Evolutionary conservation across 1,284 basidiomycete species (phyloP), one percentile per base, ranked within the genome.

Genomic region (Trichosporon sp.): DNA sequence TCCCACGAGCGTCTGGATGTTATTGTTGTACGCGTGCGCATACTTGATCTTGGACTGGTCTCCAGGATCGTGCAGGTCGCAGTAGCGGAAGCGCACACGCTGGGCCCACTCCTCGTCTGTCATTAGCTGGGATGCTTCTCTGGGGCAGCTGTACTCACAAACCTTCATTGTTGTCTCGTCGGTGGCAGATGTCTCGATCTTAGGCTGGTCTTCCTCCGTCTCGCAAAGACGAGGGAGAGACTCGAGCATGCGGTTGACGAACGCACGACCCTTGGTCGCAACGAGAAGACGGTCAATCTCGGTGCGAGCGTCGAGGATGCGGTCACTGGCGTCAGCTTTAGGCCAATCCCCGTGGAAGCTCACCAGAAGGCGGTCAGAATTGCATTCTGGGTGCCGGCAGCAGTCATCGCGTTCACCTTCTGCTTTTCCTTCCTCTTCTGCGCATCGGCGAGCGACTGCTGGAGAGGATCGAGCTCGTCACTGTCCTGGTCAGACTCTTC

Each of bases 251-350:
- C 92, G 88, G 66, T 91, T 86, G 38, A 95, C 88, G 79, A 95
- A 96, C 6, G 87, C 88, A 71, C 90, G 88, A 56, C 94, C 93
- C 82, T 96, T 96, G 37, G 91, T 93, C 73, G 95, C 92, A 67
- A 88, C 87, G 68, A 96, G 85, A 26, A 92, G 92, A 51, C 90
- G 87, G 83, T 96, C 94, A 79, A 96, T 95, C 3, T 90, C 91
- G 68, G 87, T 87, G 2, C 91, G 90, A 6, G 92, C 92, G 48
- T 88, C 84, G 67, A 94, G 85, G 77, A 96, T 94, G 61, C 92
- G 90, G 69, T 89, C 87, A 83, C 93, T 95, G 81, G 90, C 72
- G 89, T 85, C 70, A 92, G 83, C 77, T 88, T 51, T 10, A 12
- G 26, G 26, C 26, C 26, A 26, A 26, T 26, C 26, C 26, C 26